phyloP scores from a whole-genome alignment of 2,329 filamentous ascomycete genomes.

The Gaeumannomyces tritici region DNA sequence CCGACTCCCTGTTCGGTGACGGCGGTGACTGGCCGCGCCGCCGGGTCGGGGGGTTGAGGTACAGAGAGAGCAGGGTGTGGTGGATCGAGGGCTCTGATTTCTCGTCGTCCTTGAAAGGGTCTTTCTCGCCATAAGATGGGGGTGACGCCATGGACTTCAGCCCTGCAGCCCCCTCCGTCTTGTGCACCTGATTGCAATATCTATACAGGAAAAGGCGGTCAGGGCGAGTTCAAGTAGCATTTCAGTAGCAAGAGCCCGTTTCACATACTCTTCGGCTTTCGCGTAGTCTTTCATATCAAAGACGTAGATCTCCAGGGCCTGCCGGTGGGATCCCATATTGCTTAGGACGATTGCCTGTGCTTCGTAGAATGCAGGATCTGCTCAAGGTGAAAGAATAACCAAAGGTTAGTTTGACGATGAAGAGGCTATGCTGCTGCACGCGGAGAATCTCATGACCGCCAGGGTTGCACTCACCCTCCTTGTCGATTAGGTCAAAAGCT shows the following conservation, averaged over 20 bases:
- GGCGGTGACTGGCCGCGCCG: slow-evolving; percentile 34
- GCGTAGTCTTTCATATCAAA: slow-evolving; percentile 81
- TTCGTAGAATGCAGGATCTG: slow-evolving; percentile 81
- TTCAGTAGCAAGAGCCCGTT: slow-evolving; percentile 3
- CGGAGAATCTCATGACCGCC: no score
- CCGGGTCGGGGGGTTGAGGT: slow-evolving; percentile 54
- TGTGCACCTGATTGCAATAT: slow-evolving; percentile 83
- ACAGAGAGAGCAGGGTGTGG: slow-evolving; percentile 80
- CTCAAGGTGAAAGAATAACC: neutral
- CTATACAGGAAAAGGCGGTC: slow-evolving; percentile 25
- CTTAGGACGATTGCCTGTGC: slow-evolving; percentile 82
- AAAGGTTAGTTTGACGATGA: neutral
- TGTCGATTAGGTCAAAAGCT: slow-evolving; percentile 68
- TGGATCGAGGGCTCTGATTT: slow-evolving; percentile 67
- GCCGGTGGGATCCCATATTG: slow-evolving; percentile 91
- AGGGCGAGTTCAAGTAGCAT: neutral
- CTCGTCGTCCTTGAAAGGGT: slow-evolving; percentile 39
- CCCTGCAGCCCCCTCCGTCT: slow-evolving; percentile 26
- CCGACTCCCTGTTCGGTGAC: slow-evolving; percentile 63
- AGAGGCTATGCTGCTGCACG: slow-evolving; percentile 4
- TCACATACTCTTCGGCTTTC: slow-evolving; percentile 82
- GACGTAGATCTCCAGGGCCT: slow-evolving; percentile 94
- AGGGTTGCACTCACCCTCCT: slow-evolving; percentile 52
- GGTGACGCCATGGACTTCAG: slow-evolving; percentile 13
- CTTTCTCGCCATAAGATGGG: slow-evolving; percentile 21